Evolutionary conservation across 768 basidiomycete genomes (phyloP).

Genomic region (Paxillus rubicundulus): DNA sequence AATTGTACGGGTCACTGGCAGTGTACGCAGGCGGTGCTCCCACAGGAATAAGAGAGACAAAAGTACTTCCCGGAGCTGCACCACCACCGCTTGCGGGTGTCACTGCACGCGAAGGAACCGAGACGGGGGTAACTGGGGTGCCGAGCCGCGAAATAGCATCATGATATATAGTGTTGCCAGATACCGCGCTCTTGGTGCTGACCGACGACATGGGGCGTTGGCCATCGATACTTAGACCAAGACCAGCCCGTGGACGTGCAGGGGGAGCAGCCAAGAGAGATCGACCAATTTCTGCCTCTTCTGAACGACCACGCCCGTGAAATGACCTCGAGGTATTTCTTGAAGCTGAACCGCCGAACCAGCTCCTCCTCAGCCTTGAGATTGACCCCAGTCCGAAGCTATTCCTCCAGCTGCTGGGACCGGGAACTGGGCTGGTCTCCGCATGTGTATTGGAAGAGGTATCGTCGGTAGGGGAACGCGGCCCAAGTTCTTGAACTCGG

Average conservation of each 20-base stretch:
- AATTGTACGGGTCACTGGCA: conserved; percentile 29
- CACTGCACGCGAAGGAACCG: conserved; percentile 43
- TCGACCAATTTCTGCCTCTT: conserved; percentile 49
- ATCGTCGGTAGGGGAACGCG: conserved; percentile 21
- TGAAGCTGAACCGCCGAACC: conserved; percentile 47
- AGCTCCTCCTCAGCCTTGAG: conserved; percentile 52
- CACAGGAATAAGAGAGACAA: conserved; percentile 15
- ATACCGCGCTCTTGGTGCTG: conserved; percentile 51
- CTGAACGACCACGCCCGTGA: conserved; percentile 24
- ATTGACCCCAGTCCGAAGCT: conserved; percentile 49
- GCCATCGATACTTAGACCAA: conserved; percentile 40
- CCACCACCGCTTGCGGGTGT: conserved; percentile 40
- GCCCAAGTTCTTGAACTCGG: conserved; percentile 34
- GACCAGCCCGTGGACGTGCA: conserved; percentile 28
- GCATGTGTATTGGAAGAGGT: conserved; percentile 3
- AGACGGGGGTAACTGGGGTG: conserved; percentile 46
- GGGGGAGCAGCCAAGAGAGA: conserved; percentile 32
- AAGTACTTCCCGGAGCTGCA: conserved; percentile 4
- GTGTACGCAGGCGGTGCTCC: conserved; percentile 33
- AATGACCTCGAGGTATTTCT: conserved; percentile 30
- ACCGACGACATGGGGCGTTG: conserved; percentile 56
- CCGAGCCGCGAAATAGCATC: conserved; percentile 52
- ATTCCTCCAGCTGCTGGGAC: conserved; percentile 32
- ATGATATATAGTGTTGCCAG: conserved; percentile 59
- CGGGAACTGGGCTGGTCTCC: conserved; percentile 22